Percentiles rank a stretch among this genome's conserved stretches.
Conservation (phyloP, 179 eudicot genomes). For the Drosera spatulata region DNA sequence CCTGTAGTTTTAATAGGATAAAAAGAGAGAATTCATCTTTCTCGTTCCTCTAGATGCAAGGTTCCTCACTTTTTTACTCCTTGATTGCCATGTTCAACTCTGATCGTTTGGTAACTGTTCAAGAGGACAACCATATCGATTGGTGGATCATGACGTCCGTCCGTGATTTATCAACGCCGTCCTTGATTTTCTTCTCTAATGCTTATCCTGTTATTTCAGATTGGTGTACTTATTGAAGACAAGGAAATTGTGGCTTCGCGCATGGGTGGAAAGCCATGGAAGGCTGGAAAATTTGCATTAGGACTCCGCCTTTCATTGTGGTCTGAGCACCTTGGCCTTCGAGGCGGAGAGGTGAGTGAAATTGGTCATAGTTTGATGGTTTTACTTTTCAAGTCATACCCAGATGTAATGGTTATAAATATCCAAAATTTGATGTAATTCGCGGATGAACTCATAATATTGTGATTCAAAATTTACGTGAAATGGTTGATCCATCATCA, state of each 20-base stretch:
- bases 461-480: not conserved
- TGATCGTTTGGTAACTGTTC: not conserved
- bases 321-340: not conserved
- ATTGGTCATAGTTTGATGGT: not conserved
- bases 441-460: not conserved
- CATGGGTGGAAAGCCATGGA: not conserved
- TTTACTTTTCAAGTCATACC: not conserved
- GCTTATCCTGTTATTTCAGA: not conserved
- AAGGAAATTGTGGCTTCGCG: not conserved
- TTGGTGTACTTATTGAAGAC: not conserved
- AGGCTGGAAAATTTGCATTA: not conserved
- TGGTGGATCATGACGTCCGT: not conserved
- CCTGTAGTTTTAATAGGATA: no score
- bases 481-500: no score
- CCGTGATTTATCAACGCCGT: not conserved
- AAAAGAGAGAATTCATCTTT: no score
- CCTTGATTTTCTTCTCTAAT: no score
- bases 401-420: not conserved
- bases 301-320: not conserved
- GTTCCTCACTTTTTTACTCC: no score
- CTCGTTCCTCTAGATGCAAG: no score
- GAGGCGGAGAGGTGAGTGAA: not conserved
- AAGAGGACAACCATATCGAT: not conserved
- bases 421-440: not conserved
- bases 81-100: no score